Percentiles rank a stretch among this genome's conserved stretches.
phyloP scores from a whole-genome alignment of 345 rosid genomes.

The Salix dunnii region DNA sequence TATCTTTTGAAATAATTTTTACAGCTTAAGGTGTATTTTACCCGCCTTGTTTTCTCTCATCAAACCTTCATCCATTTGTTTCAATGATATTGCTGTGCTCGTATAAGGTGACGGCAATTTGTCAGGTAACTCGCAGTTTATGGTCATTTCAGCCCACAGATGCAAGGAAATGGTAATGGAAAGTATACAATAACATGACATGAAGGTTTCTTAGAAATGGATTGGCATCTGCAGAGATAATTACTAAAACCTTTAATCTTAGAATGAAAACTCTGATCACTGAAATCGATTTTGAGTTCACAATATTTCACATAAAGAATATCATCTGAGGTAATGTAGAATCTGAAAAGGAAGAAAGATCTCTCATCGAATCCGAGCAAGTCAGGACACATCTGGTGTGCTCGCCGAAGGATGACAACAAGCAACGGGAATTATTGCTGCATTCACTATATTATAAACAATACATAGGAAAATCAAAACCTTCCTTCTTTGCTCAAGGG shows the following conservation, averaged over 20 bases:
- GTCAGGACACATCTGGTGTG: constrained; percentile 19
- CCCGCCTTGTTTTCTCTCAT: too few relatives aligned
- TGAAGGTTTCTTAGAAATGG: too few relatives aligned
- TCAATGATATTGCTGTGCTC: too few relatives aligned
- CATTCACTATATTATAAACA: constrained; percentile 30
- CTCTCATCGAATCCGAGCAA: constrained; percentile 25
- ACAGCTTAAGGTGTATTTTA: too few relatives aligned
- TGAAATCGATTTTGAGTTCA: constrained; percentile 1
- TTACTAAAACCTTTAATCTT: background rate
- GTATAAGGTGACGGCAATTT: too few relatives aligned
- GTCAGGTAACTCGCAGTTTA: too few relatives aligned
- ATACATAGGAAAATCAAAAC: constrained; percentile 23
- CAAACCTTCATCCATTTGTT: too few relatives aligned
- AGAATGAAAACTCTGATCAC: background rate
- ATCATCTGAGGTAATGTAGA: constrained; percentile 10
- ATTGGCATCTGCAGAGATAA: too few relatives aligned
- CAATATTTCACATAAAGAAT: constrained; percentile 4
- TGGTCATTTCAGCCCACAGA: too few relatives aligned
- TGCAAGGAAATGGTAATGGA: too few relatives aligned
- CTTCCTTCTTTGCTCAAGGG: constrained; percentile 15
- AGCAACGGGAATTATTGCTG: constrained; percentile 57
- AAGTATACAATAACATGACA: too few relatives aligned
- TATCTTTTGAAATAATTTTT: too few relatives aligned
- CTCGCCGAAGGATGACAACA: constrained; percentile 19
- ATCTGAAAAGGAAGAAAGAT: background rate